Evolutionary conservation across 495 filamentous ascomycete genomes (phyloP).

Genomic region (Neurospora tetrasperma): DNA sequence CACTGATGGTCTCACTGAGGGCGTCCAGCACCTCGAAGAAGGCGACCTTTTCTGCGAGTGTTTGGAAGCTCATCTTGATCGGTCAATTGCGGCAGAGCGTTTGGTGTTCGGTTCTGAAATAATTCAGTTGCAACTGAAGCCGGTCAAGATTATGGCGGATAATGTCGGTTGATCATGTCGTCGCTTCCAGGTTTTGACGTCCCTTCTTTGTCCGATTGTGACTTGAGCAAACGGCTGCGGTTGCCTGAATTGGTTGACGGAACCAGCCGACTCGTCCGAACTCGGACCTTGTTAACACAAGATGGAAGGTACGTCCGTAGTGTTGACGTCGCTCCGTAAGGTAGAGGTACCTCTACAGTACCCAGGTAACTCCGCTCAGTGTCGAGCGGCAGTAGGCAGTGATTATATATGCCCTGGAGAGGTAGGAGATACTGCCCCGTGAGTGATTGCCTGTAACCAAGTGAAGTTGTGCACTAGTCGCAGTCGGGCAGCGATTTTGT

Average conservation of each 20-base stretch:
- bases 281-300: not conserved
- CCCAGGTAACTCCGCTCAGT: not conserved
- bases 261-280: not conserved
- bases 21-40: slow-evolving; percentile 21
- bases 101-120: not conserved
- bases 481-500: not conserved
- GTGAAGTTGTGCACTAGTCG: not conserved
- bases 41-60: slow-evolving; percentile 16
- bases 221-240: not conserved
- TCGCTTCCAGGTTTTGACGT: not conserved
- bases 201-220: not conserved
- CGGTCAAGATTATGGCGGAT: not conserved
- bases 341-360: too few relatives aligned
- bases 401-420: not conserved
- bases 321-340: not conserved
- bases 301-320: not conserved
- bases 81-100: not conserved
- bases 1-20: slow-evolving; percentile 8
- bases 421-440: not conserved
- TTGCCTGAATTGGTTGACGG: not conserved
- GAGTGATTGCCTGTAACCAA: not conserved
- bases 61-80: slow-evolving; percentile 9
- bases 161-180: not conserved
- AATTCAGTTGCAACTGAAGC: not conserved
- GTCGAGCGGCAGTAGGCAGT: not conserved